These are phyloP conservation scores for Xylona heveae DNA, from an alignment of 495 filamentous ascomycete species.

Conservation along the genomic window DNA sequence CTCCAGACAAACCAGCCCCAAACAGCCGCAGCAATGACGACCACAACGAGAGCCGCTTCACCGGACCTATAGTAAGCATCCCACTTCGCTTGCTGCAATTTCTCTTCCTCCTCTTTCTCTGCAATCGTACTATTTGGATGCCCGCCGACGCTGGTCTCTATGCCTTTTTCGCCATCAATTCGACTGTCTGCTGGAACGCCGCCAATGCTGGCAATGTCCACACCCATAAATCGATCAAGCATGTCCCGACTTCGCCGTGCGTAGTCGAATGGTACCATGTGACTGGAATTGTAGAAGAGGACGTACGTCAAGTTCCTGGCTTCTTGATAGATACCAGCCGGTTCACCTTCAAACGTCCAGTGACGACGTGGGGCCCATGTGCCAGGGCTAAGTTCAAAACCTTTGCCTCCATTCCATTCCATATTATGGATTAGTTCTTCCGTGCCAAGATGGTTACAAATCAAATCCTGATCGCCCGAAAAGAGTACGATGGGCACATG, in stretches of 20 bases:
- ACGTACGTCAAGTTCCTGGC: constrained; percentile 92
- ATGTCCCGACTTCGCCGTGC: constrained; percentile 79
- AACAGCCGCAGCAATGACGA: constrained; percentile 49
- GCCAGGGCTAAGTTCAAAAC: constrained; percentile 77
- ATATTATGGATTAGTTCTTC: constrained; percentile 81
- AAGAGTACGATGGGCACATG: constrained; percentile 66
- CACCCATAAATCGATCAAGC: constrained; percentile 88
- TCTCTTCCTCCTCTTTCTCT: constrained; percentile 49
- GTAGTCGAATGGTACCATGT: constrained; percentile 95
- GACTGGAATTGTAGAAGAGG: constrained; percentile 81
- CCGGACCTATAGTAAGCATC: constrained; percentile 81
- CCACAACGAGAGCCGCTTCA: constrained; percentile 71
- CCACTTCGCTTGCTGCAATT: constrained; percentile 73
- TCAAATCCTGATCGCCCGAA: constrained; percentile 81
- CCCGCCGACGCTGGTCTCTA: constrained; percentile 69
- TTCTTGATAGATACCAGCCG: constrained; percentile 81
- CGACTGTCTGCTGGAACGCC: constrained; percentile 63
- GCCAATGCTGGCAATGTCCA: constrained; percentile 83
- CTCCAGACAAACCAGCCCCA: constrained; percentile 84
- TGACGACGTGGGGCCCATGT: constrained; percentile 78
- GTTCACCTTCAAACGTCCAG: constrained; percentile 86
- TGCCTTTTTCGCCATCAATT: constrained; percentile 79
- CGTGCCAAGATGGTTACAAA: constrained; percentile 93
- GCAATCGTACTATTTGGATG: constrained; percentile 62
- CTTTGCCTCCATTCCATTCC: constrained; percentile 74